phyloP scores from a whole-genome alignment of 768 basidiomycete species.

The Termitomyces sp. region DNA sequence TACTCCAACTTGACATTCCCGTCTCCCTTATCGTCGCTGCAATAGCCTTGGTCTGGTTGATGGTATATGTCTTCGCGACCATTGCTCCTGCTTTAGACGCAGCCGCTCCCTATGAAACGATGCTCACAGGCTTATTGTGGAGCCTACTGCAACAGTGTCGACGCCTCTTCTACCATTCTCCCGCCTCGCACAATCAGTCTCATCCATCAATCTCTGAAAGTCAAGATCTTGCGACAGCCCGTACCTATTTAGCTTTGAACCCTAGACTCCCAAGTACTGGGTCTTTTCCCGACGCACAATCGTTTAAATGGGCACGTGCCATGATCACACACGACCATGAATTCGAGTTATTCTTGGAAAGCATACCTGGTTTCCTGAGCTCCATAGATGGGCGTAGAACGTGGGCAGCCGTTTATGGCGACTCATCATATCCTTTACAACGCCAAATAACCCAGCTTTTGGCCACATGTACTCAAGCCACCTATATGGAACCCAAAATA shows the following conservation, averaged over 20 bases:
- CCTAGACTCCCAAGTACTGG: background rate
- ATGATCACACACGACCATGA: constrained; percentile 3
- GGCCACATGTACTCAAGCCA: background rate
- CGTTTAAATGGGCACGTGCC: background rate
- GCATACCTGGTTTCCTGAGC: constrained; percentile 5
- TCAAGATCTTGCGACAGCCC: background rate
- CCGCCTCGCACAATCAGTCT: too few relatives aligned
- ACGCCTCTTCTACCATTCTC: background rate
- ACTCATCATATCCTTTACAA: background rate
- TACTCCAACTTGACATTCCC: background rate
- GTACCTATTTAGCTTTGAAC: background rate
- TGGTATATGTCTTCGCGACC: background rate
- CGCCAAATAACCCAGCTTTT: background rate
- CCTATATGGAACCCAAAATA: background rate
- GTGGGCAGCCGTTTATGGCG: background rate
- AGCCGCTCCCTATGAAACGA: constrained; percentile 5
- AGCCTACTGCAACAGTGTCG: background rate
- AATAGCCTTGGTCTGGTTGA: background rate
- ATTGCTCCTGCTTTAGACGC: background rate
- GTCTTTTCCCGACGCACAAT: background rate
- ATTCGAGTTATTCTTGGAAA: constrained; percentile 1
- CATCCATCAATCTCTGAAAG: too few relatives aligned
- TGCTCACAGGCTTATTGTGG: background rate
- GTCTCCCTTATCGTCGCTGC: background rate
- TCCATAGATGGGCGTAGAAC: background rate